Percentiles rank a stretch among this genome's conserved stretches.
Conservation (phyloP, 305 asterid genomes). For the Fraxinus latifolia region DNA sequence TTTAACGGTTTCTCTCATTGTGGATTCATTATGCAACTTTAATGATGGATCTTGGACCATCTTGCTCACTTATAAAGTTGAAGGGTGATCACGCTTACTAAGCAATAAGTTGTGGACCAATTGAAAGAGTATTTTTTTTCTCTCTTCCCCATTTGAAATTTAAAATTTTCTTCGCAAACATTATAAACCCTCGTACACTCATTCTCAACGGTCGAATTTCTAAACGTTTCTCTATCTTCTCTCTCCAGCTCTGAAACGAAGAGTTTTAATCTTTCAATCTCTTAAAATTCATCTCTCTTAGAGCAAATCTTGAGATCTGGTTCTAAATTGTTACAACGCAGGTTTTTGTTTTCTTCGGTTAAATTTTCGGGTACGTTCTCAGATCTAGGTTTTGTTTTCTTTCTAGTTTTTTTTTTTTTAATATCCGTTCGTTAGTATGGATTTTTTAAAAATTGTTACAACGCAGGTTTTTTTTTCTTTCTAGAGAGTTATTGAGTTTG, state of each 20-base stretch:
- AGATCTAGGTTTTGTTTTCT: slow-evolving; percentile 16
- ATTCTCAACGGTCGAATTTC: slow-evolving; percentile 41
- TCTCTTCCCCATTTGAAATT: neutral
- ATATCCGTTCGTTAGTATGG: neutral
- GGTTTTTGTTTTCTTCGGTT: slow-evolving; percentile 22
- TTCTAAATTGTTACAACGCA: slow-evolving; percentile 4
- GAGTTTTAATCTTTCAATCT: neutral
- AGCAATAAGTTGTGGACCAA: neutral
- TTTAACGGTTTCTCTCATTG: neutral
- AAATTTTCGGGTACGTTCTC: slow-evolving; percentile 27
- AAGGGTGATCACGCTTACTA: neutral
- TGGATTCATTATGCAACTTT: neutral
- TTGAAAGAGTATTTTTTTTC: neutral
- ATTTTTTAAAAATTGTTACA: no score
- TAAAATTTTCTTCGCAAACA: neutral
- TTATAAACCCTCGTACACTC: neutral
- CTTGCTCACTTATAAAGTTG: neutral
- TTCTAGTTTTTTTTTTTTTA: neutral
- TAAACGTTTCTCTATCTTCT: slow-evolving; percentile 18
- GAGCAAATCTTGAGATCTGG: slow-evolving; percentile 20
- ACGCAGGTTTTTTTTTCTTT: no score
- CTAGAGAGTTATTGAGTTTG: neutral
- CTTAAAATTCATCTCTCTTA: slow-evolving; percentile 7
- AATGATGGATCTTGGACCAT: neutral
- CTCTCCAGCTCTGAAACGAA: slow-evolving; percentile 25